Evolutionary conservation across 2,329 filamentous ascomycete species (phyloP), one percentile per base, ranked within the genome.

Genomic region (Aureobasidium sp.): DNA sequence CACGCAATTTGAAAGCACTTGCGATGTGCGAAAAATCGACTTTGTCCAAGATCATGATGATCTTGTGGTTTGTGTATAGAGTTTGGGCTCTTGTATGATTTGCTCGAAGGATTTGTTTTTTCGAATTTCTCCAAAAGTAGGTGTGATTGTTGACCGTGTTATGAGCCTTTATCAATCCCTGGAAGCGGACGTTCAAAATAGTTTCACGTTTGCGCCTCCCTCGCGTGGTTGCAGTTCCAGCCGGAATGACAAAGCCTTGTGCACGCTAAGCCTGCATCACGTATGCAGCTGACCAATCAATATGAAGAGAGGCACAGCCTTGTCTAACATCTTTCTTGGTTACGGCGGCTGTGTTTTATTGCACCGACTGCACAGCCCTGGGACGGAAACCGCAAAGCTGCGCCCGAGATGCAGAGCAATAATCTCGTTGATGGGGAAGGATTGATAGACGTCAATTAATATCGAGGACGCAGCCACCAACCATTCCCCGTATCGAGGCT

Each of bases 211-310:
- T 33, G 29, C 47, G 47, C 47, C 47, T 19, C 9, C 8, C 17
- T 33, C 31, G 50, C 19, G 50, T 29, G 50, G 50, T 15, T 53
- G 50, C 50, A 53, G 22, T 47, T 47, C 44, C 22, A 47, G 44
- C 44, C 44, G 44, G 49, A 39, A 53, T 53, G 49, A 53, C 49
- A 53, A 53, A 49, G 29, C 47, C 47, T 39, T 33, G 31, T 33
- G 31, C 31, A 33, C 31, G 50, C 50, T 40, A 19, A 35, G 35
- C 35, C 50, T 52, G 48, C 48, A 52, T 24, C 37, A 9, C 31
- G 8, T 22, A 42, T 40, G 22, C 35, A 42, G 22, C 50, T 22
- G 24, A 19, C 50, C 50, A 54, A 54, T 54, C 37, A 42, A 42
- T 17, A 12, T 3, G 12, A 27, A 29, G 50, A 5, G 15, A 29